Percentiles rank a stretch among this genome's conserved stretches.
phyloP scores from a whole-genome alignment of 1,139 yeast genomes.

The Pichia kudriavzevii region DNA sequence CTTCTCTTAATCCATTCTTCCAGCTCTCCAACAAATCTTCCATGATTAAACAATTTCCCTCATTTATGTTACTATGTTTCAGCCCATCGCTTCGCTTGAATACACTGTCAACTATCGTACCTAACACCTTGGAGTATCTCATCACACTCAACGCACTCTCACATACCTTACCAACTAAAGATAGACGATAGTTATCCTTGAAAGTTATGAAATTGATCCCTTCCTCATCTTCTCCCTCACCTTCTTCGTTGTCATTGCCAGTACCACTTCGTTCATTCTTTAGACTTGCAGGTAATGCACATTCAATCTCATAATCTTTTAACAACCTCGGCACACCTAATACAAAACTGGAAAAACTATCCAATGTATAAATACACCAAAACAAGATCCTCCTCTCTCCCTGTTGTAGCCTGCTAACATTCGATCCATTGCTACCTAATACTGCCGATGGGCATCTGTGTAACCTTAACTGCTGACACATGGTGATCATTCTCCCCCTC shows the following conservation, averaged over 20 bases:
- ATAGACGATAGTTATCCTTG: conserved; percentile 43
- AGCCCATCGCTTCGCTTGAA: conserved; percentile 37
- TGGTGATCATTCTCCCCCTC: conserved; percentile 67
- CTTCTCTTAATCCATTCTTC: conserved; percentile 63
- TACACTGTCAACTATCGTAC: conserved; percentile 62
- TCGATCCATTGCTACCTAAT: conserved; percentile 47
- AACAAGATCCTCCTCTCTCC: conserved; percentile 75
- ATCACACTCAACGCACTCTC: conserved; percentile 56
- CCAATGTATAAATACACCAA: conserved; percentile 79
- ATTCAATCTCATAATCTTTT: conserved; percentile 76
- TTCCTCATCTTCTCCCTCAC: conserved; percentile 32
- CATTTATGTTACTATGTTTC: conserved; percentile 24
- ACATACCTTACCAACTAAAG: conserved; percentile 63
- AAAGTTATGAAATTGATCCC: conserved; percentile 45
- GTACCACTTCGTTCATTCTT: too few species aligned
- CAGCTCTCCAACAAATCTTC: conserved; percentile 74
- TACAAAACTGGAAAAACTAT: conserved; percentile 65
- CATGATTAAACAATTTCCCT: conserved; percentile 35
- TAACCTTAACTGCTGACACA: conserved; percentile 80
- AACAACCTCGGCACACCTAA: conserved; percentile 77
- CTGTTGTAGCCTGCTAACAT: conserved; percentile 57
- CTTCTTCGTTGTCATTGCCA: too few species aligned
- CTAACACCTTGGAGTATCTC: conserved; percentile 67
- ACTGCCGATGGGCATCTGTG: conserved; percentile 89
- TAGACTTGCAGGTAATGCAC: conserved; percentile 61